phyloP scores from a whole-genome alignment of 106 monocot species.

The Allium sativum region DNA sequence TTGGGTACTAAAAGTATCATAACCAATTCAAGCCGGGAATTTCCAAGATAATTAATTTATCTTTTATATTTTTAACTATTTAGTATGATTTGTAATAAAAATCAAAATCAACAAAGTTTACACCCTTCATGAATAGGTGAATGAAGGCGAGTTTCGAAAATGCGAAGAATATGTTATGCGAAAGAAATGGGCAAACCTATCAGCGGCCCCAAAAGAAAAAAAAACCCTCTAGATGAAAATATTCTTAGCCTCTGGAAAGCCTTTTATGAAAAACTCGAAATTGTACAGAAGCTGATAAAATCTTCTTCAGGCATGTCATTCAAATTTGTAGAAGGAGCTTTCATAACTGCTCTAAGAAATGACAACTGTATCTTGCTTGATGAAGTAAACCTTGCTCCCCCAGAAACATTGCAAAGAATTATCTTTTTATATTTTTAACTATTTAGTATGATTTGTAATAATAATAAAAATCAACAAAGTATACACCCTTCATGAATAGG shows the following conservation, averaged over 20 bases:
- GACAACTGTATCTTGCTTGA: slow-evolving; percentile 95
- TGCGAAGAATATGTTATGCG: slow-evolving; percentile 43
- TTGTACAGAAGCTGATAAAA: slow-evolving; percentile 49
- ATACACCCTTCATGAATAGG: no score
- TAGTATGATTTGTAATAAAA: no score
- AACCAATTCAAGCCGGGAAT: neutral
- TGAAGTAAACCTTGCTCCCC: slow-evolving; percentile 96
- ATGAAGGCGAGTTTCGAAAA: slow-evolving; percentile 33
- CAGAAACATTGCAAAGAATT: slow-evolving; percentile 81
- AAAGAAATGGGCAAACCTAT: slow-evolving; percentile 67
- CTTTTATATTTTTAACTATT: no score
- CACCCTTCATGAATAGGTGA: slow-evolving; percentile 28
- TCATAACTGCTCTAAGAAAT: slow-evolving; percentile 70
- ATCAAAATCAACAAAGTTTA: neutral
- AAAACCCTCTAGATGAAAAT: slow-evolving; percentile 34
- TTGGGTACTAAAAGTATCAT: no score
- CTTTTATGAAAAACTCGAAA: slow-evolving; percentile 42
- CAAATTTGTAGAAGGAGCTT: slow-evolving; percentile 93
- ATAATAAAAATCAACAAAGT: no score
- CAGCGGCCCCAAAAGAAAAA: slow-evolving; percentile 56
- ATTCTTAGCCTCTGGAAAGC: slow-evolving; percentile 45
- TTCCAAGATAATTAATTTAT: neutral
- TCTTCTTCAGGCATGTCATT: slow-evolving; percentile 54
- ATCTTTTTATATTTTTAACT: no score
- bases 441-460: no score